These are phyloP conservation scores for Globisporangium cederbergense DNA, from an alignment of 352 stramenopile genomes.

Conservation along the genomic window DNA sequence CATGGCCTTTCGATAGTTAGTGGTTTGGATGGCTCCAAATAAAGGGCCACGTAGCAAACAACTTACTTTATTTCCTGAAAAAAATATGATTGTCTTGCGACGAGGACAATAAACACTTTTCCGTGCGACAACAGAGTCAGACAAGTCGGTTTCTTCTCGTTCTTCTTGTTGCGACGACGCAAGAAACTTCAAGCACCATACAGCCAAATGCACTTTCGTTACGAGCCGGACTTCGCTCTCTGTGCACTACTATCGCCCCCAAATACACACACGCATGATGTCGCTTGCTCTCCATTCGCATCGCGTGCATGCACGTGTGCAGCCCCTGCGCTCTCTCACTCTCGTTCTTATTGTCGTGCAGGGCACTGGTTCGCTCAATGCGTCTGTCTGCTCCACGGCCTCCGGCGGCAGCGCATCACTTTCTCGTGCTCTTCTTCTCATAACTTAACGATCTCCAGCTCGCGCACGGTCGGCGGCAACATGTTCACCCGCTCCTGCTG, in stretches of 20 bases:
- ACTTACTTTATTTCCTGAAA: too few species aligned
- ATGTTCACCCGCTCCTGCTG: constrained; percentile 21
- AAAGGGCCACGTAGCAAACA: too few species aligned
- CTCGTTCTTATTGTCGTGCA: neutral
- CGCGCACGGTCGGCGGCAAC: constrained; percentile 21
- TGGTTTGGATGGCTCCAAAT: too few species aligned
- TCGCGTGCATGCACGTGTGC: neutral
- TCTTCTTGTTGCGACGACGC: neutral
- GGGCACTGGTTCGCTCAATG: neutral
- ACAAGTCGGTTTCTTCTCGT: neutral
- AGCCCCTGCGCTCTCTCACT: neutral
- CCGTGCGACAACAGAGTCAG: too few species aligned
- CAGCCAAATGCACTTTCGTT: neutral
- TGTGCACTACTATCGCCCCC: neutral
- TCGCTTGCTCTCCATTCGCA: neutral
- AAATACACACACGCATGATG: neutral
- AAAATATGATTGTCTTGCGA: too few species aligned
- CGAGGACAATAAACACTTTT: too few species aligned
- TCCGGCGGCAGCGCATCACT: neutral
- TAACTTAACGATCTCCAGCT: constrained; percentile 42
- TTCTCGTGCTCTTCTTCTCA: constrained; percentile 13
- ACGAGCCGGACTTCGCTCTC: neutral
- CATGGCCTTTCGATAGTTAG: too few species aligned
- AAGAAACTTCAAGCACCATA: constrained; percentile 5
- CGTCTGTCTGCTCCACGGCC: neutral